Conservation (phyloP, 192 early-diverging fungal genomes). For the Fimicolochytrium jonesii region DNA sequence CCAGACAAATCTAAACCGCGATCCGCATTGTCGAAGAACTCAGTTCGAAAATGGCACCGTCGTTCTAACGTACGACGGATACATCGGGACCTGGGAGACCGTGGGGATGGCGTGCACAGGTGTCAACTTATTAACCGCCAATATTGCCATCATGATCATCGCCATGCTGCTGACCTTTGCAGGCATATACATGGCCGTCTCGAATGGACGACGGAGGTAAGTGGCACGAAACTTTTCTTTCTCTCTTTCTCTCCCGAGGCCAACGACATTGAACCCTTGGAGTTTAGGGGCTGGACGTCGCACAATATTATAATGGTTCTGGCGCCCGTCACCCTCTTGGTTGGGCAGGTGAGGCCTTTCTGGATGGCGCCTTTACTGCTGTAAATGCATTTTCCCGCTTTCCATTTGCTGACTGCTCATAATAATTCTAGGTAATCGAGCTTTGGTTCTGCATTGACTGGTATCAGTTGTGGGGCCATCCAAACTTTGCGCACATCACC, state of each 20-base stretch:
- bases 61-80: not conserved
- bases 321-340: not conserved
- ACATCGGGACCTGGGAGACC: constrained; percentile 6
- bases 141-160: not conserved
- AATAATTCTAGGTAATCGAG: too few species aligned
- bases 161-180: not conserved
- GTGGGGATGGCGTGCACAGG: not conserved
- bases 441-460: not conserved
- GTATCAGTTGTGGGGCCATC: not conserved
- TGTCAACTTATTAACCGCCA: not conserved
- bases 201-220: not conserved
- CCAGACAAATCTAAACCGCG: too few species aligned
- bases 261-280: not conserved
- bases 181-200: not conserved
- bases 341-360: not conserved
- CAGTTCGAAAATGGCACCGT: not conserved
- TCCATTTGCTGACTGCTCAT: too few species aligned
- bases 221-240: not conserved
- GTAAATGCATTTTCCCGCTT: too few species aligned
- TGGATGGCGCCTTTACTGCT: too few species aligned
- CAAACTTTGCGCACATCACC: constrained; percentile 1
- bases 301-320: not conserved
- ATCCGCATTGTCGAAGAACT: constrained; percentile 2
- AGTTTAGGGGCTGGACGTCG: constrained; percentile 1
- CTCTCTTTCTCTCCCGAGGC: not conserved